Evolutionary conservation across 306 rosid genomes (phyloP), one percentile per base, ranked within the genome.

Genomic region (Psophocarpus tetragonolobus): DNA sequence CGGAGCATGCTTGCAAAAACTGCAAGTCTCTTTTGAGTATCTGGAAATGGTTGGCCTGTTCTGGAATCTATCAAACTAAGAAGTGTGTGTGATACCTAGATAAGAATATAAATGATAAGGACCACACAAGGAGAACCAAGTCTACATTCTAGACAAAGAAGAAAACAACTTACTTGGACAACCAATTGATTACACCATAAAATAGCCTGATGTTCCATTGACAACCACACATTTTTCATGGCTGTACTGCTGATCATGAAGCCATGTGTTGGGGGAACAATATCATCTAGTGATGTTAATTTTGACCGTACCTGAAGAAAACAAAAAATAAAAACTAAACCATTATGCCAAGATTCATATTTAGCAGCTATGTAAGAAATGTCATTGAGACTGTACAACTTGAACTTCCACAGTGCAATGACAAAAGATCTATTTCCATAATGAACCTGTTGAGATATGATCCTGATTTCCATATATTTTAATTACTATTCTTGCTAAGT

Each of bases 121-220:
- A 73, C 74, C 57, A 63, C 35, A 66, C 26, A n/a, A 81, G 64
- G 79, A 83, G 54, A 56, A 72, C 13, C 48, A 36, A 58, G 48
- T 24, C 56, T 20, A 62, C 41, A 74, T n/a, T 77, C 21, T 80
- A 36, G 45, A 68, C 54, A 66, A 54, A 74, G 45, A 65, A 44
- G 35, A 73, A 38, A 35, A 47, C 54, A 65, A 71, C 97, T 88
- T 77, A 92, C 99, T 89, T 96, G 99, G 76, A 91, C 71, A 79
- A 92, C 99, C 66, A 96, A 63, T 82, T 96, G 99, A 84, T 92
- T 96, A 71, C 99, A 96, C 99, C 99, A 96, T 80, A 96, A 82
- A 71, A 96, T 92, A 57, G 92, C 99, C 85, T 91, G 97, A 88
- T 96, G 99, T 79, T 96, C 99, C 99, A 92, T 96, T 68, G 99